Conservation (phyloP, 441 rosid species). For the Jatropha multifida region DNA sequence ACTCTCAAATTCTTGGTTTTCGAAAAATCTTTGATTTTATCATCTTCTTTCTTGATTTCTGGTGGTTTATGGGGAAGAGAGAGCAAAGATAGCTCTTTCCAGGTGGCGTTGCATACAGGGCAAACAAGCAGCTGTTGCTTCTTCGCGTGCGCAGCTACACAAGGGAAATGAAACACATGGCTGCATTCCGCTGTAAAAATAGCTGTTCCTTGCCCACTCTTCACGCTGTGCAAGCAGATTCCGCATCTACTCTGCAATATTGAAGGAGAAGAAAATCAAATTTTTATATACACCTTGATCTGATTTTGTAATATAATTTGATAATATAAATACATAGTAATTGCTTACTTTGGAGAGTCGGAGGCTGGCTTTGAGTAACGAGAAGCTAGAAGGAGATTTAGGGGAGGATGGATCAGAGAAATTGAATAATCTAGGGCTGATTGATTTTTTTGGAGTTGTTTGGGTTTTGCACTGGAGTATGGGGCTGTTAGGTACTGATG, state of each 20-base stretch:
- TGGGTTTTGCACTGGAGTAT: constrained; percentile 54
- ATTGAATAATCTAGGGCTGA: constrained; percentile 37
- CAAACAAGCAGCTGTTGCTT: constrained; percentile 45
- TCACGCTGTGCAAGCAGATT: constrained; percentile 64
- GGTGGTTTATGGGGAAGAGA: constrained; percentile 20
- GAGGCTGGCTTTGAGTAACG: constrained; percentile 61
- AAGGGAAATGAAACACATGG: constrained; percentile 78
- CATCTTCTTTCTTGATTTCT: constrained; percentile 19
- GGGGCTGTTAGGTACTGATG: constrained; percentile 62
- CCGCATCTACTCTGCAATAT: constrained; percentile 58
- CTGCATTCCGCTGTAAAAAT: constrained; percentile 88
- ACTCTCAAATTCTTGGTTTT: constrained; percentile 48
- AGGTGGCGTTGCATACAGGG: constrained; percentile 64
- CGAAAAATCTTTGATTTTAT: constrained; percentile 20
- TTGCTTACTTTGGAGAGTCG: constrained; percentile 60
- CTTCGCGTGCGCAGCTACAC: constrained; percentile 52
- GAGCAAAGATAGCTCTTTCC: constrained; percentile 64
- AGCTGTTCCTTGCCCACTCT: constrained; percentile 78
- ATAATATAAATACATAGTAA: not conserved
- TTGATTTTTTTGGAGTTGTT: constrained; percentile 23
- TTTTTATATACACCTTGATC: not conserved
- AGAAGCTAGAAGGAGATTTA: constrained; percentile 67
- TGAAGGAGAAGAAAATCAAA: not conserved
- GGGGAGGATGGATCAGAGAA: constrained; percentile 67
- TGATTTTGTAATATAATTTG: not conserved